These are phyloP conservation scores for Pulveroboletus sp. DNA, from an alignment of 768 basidiomycete species.

Conservation along the genomic window DNA sequence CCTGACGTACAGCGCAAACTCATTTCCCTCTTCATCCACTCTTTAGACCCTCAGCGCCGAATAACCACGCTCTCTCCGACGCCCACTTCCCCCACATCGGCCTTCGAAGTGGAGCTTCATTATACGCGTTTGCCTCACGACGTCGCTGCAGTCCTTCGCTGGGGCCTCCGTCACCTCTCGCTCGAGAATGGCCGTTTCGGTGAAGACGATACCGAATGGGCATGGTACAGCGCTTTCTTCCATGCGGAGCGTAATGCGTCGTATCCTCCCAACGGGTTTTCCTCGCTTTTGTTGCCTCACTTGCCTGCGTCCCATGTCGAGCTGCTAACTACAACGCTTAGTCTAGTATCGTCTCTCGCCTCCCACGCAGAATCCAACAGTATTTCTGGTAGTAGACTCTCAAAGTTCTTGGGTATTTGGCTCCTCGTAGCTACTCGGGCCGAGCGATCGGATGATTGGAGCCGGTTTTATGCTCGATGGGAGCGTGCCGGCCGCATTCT, in stretches of 20 bases:
- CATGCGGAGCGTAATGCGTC: constrained; percentile 51
- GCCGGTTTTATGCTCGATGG: constrained; percentile 68
- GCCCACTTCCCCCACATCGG: constrained; percentile 40
- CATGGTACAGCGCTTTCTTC: constrained; percentile 66
- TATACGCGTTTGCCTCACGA: constrained; percentile 69
- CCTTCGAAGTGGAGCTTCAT: constrained; percentile 62
- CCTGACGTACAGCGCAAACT: constrained; percentile 62
- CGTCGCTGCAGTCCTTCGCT: constrained; percentile 73
- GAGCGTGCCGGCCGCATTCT: constrained; percentile 65
- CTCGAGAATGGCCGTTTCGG: constrained; percentile 60
- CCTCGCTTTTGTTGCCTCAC: constrained; percentile 53
- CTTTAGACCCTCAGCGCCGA: constrained; percentile 45
- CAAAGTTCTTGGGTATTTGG: constrained; percentile 73
- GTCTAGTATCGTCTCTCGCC: constrained; percentile 64
- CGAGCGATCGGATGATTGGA: constrained; percentile 54
- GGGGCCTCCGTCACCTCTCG: constrained; percentile 72
- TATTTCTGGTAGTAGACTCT: constrained; percentile 72
- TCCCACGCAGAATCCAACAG: constrained; percentile 68
- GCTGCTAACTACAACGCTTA: constrained; percentile 52
- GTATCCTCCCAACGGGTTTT: constrained; percentile 64
- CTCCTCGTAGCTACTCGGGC: constrained; percentile 48
- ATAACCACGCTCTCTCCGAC: constrained; percentile 49
- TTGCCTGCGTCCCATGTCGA: constrained; percentile 56
- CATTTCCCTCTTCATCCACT: constrained; percentile 65
- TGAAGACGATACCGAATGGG: constrained; percentile 45